Evolutionary conservation across 805 yeast genomes (phyloP).

Genomic region (Torulaspora indica): DNA sequence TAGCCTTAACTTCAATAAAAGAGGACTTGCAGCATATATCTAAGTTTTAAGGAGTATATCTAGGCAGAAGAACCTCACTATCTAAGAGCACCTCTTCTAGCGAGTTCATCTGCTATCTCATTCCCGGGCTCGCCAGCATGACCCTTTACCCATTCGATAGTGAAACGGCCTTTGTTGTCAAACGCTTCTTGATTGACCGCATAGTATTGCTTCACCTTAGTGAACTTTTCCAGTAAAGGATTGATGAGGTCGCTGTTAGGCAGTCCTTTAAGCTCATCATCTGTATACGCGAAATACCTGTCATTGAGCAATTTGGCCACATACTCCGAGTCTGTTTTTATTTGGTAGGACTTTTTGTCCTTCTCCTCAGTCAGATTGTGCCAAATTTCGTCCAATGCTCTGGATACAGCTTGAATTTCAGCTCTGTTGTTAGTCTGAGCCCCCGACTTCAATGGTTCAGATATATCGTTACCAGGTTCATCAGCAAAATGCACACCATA

Average conservation of each 20-base stretch:
- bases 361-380: constrained; percentile 19
- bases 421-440: constrained; percentile 75
- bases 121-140: constrained; percentile 70
- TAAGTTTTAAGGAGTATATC: too few relatives aligned
- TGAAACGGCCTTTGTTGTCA: constrained; percentile 38
- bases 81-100: constrained; percentile 54
- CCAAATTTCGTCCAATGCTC: constrained; percentile 48
- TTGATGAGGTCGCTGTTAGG: constrained; percentile 32
- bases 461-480: constrained; percentile 45
- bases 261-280: constrained; percentile 39
- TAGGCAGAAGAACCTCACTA: background rate
- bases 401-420: constrained; percentile 62
- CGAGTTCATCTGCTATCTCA: constrained; percentile 70
- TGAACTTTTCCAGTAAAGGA: constrained; percentile 42
- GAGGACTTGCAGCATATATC: background rate
- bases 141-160: constrained; percentile 61
- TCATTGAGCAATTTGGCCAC: constrained; percentile 49
- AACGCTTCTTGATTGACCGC: constrained; percentile 21
- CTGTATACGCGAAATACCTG: constrained; percentile 50
- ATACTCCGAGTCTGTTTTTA: constrained; percentile 70
- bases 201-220: constrained; percentile 39
- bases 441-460: constrained; percentile 46
- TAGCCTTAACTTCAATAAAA: background rate
- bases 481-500: constrained; percentile 71
- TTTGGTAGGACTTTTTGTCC: constrained; percentile 34